These are phyloP conservation scores for Deinandra increscens DNA, from an alignment of 129 eudicot genomes.

Conservation along the genomic window DNA sequence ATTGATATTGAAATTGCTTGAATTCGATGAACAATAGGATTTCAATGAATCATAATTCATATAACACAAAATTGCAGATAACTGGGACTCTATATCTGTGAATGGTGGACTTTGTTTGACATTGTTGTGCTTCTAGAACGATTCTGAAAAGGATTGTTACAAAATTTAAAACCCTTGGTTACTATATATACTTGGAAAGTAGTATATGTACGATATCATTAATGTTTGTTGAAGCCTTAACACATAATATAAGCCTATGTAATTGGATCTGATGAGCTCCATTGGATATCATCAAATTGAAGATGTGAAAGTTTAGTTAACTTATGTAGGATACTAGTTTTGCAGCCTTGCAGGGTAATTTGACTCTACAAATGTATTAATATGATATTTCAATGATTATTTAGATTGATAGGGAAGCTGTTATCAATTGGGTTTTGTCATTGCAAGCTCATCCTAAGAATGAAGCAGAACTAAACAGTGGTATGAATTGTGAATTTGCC, in stretches of 20 bases:
- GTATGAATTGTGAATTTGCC: conserved; percentile 33
- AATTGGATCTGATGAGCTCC: too few relatives aligned
- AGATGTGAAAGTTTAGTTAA: background rate
- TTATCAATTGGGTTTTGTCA: conserved; percentile 74
- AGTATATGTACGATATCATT: background rate
- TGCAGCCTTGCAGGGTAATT: conserved; percentile 18
- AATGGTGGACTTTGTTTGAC: background rate
- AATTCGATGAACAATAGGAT: background rate
- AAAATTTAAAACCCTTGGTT: background rate
- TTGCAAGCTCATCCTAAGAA: conserved; percentile 67
- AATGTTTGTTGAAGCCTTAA: too few relatives aligned
- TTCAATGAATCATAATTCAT: background rate
- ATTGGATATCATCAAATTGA: too few relatives aligned
- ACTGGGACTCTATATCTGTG: too few relatives aligned
- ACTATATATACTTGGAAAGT: too few relatives aligned
- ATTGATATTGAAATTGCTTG: conserved; percentile 4
- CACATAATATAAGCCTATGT: too few relatives aligned
- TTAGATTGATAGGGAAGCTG: conserved; percentile 76
- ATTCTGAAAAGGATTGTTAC: background rate
- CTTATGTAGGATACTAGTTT: background rate
- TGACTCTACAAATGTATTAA: conserved; percentile 17
- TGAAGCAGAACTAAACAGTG: conserved; percentile 54
- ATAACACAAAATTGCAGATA: too few relatives aligned
- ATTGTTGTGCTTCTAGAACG: background rate
- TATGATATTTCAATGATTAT: conserved; percentile 1